A percentile compares a stretch with the other conserved stretches of the same genome.
phyloP scores from a whole-genome alignment of 23 red algal genomes.

The Gracilaria caudata region DNA sequence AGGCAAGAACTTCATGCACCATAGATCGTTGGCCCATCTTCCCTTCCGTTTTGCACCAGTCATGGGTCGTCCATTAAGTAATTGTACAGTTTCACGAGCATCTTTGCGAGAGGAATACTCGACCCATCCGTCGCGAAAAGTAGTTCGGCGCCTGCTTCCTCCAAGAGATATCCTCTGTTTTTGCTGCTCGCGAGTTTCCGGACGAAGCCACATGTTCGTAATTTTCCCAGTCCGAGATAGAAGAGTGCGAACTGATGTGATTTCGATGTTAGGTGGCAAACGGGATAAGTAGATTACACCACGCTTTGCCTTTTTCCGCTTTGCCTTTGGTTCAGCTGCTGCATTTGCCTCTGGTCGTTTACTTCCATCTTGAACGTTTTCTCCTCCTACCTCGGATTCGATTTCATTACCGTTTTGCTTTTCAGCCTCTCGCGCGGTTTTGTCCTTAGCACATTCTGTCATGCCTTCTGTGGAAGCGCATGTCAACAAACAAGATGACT shows the following conservation, averaged over 20 bases:
- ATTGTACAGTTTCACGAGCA: conserved; percentile 49
- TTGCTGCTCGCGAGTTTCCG: conserved; percentile 50
- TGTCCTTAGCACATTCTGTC: neutral
- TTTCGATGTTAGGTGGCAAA: conserved; percentile 63
- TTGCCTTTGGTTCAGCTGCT: neutral
- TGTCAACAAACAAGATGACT: neutral
- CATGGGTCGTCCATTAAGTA: conserved; percentile 73
- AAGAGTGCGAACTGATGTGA: conserved; percentile 50
- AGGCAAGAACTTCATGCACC: conserved; percentile 61
- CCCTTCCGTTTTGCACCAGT: conserved; percentile 53
- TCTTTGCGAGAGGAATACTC: conserved; percentile 64
- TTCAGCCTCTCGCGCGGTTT: neutral
- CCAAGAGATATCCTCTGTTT: conserved; percentile 33
- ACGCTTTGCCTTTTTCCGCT: conserved; percentile 3
- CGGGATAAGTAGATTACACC: conserved; percentile 80
- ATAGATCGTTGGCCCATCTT: conserved; percentile 74
- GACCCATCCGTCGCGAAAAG: conserved; percentile 79
- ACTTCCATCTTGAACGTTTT: neutral
- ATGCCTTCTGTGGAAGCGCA: neutral
- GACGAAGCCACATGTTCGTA: conserved; percentile 56
- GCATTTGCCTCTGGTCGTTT: neutral
- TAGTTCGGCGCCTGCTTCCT: conserved; percentile 40
- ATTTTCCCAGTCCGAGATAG: conserved; percentile 47
- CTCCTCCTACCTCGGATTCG: neutral
- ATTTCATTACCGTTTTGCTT: neutral